Conservation (phyloP, 2,329 filamentous ascomycete genomes). For the Fusarium sp. region DNA sequence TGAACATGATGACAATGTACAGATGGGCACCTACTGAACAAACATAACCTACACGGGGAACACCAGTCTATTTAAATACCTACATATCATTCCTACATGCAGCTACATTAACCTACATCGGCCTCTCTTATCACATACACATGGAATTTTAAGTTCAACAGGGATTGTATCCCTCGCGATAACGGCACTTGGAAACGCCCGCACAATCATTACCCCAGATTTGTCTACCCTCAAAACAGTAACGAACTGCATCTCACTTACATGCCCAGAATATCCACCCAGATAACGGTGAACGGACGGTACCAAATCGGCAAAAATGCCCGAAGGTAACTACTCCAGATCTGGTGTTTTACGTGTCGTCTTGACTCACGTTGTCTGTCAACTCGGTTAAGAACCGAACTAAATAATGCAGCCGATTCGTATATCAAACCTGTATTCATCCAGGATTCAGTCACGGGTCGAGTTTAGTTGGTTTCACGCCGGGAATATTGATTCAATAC, state of each 20-base stretch:
- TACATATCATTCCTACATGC: background rate
- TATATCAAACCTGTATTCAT: background rate
- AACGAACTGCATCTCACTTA: slow-evolving; percentile 11
- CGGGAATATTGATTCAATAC: background rate
- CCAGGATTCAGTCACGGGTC: background rate
- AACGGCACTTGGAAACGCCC: slow-evolving; percentile 24
- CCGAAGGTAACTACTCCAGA: background rate
- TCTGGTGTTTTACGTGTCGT: slow-evolving; percentile 30
- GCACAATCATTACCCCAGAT: slow-evolving; percentile 32
- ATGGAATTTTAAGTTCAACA: background rate
- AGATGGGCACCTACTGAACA: background rate
- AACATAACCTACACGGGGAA: background rate
- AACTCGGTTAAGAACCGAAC: background rate
- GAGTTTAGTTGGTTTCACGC: background rate
- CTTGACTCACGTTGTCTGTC: slow-evolving; percentile 23
- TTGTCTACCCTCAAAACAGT: slow-evolving; percentile 3
- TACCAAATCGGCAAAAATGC: background rate
- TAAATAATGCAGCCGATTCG: background rate
- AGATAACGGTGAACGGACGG: slow-evolving; percentile 10
- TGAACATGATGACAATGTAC: slow-evolving; percentile 22
- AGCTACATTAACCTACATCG: background rate
- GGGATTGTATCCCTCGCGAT: slow-evolving; percentile 20
- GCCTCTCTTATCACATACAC: background rate
- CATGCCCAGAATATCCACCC: background rate
- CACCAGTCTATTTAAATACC: slow-evolving; percentile 17